A percentile compares a stretch with the other conserved stretches of the same genome.
Evolutionary conservation across 495 filamentous ascomycete genomes (phyloP).

Genomic region (Zalerion maritima): DNA sequence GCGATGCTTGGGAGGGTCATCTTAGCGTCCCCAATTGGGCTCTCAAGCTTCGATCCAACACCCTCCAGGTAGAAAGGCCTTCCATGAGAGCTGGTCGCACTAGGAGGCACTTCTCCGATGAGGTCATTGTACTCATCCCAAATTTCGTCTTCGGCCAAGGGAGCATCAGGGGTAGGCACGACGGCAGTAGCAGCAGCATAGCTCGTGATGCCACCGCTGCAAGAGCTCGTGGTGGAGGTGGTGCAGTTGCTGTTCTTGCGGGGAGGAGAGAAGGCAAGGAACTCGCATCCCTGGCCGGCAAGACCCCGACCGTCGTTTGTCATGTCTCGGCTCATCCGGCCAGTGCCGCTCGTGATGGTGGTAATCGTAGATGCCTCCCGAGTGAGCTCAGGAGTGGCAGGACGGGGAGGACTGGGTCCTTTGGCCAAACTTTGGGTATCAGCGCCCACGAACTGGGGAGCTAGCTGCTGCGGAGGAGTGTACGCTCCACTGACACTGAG

Average conservation of each 20-base stretch:
- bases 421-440: slow-evolving; percentile 31
- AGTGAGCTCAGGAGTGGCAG: slow-evolving; percentile 21
- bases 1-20: too few species aligned
- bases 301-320: too few species aligned
- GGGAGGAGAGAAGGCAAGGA: slow-evolving; percentile 60
- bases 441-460: slow-evolving; percentile 5
- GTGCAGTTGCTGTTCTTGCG: slow-evolving; percentile 55
- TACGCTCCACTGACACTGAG: slow-evolving; percentile 21
- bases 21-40: too few species aligned
- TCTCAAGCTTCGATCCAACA: slow-evolving; percentile 16
- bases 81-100: slow-evolving; percentile 32
- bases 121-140: slow-evolving; percentile 94
- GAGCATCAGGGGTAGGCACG: slow-evolving; percentile 40
- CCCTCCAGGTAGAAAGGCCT: slow-evolving; percentile 31
- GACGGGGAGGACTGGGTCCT: slow-evolving; percentile 29
- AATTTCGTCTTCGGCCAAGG: slow-evolving; percentile 66
- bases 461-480: slow-evolving; percentile 19
- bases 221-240: slow-evolving; percentile 40
- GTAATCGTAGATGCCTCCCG: slow-evolving; percentile 12
- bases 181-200: slow-evolving; percentile 45
- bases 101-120: slow-evolving; percentile 51
- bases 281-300: slow-evolving; percentile 32
- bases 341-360: slow-evolving; percentile 7
- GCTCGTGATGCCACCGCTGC: slow-evolving; percentile 42
- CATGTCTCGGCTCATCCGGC: too few species aligned